A percentile compares a stretch with the other conserved stretches of the same genome.
Evolutionary conservation across 2,329 filamentous ascomycete species (phyloP).

Genomic region (Ambrosiella beaveri): DNA sequence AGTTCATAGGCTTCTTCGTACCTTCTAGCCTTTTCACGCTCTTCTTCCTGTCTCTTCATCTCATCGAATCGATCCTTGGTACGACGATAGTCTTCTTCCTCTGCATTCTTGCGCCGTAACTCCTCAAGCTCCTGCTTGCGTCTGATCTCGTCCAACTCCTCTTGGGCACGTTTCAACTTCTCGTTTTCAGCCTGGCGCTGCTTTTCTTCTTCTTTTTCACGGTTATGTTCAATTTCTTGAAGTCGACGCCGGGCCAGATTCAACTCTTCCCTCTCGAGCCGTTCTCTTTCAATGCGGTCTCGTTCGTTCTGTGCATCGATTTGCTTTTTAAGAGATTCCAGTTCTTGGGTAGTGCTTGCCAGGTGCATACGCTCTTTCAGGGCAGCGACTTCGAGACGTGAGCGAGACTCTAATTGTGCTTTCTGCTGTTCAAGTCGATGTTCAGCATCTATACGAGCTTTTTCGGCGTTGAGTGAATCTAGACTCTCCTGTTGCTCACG

Average conservation of each 20-base stretch:
- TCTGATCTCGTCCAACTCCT: constrained; percentile 31
- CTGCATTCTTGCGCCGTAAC: constrained; percentile 18
- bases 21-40: constrained; percentile 31
- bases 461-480: not conserved
- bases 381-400: not conserved
- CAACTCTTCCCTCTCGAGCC: constrained; percentile 26
- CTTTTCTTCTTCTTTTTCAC: constrained; percentile 17
- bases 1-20: constrained; percentile 35
- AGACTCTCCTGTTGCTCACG: not conserved
- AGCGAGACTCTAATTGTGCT: not conserved
- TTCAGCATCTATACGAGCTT: not conserved
- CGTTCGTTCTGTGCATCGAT: not conserved
- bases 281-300: constrained; percentile 4
- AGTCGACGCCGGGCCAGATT: constrained; percentile 21
- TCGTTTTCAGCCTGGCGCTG: constrained; percentile 29
- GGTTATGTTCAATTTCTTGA: constrained; percentile 21
- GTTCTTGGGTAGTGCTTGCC: constrained; percentile 1
- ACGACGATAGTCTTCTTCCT: constrained; percentile 21
- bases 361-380: constrained; percentile 1
- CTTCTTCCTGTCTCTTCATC: constrained; percentile 29
- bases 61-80: constrained; percentile 32
- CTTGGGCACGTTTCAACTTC: constrained; percentile 27
- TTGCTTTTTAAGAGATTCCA: not conserved
- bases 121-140: constrained; percentile 23
- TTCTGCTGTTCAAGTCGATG: not conserved